These are phyloP conservation scores for Talaromyces ruber DNA, from an alignment of 495 filamentous ascomycete genomes.

Conservation along the genomic window DNA sequence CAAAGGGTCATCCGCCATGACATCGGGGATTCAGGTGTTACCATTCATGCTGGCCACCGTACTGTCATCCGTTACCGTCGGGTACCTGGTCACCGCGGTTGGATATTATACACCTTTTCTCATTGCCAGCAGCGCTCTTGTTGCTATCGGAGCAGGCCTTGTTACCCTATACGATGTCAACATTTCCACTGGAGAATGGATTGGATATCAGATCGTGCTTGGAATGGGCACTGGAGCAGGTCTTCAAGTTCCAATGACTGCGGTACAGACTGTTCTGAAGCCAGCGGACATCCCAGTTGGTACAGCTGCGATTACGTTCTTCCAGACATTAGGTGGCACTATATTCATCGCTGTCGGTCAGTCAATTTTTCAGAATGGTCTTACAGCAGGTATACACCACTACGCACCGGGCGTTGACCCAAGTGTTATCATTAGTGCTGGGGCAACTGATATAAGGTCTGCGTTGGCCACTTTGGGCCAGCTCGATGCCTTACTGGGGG, in stretches of 20 bases:
- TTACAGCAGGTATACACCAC: conserved; percentile 35
- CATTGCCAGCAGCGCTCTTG: conserved; percentile 9
- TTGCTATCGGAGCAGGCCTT: conserved; percentile 20
- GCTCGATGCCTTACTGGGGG: conserved; percentile 15
- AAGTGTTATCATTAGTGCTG: conserved; percentile 39
- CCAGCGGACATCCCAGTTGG: conserved; percentile 48
- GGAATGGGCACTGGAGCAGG: conserved; percentile 33
- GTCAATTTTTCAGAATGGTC: conserved; percentile 51
- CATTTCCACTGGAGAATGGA: conserved; percentile 15
- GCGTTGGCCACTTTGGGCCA: conserved; percentile 26
- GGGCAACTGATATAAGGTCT: conserved; percentile 47
- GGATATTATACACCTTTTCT: conserved; percentile 53
- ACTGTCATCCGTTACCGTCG: conserved; percentile 25
- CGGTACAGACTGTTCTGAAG: conserved; percentile 20
- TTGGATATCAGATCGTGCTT: conserved; percentile 26
- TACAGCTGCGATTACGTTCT: conserved; percentile 54
- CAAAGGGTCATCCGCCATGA: conserved; percentile 49
- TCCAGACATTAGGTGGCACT: conserved; percentile 60
- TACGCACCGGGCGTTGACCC: conserved; percentile 38
- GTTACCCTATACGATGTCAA: conserved; percentile 16
- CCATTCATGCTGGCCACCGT: conserved; percentile 29
- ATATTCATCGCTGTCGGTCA: conserved; percentile 59
- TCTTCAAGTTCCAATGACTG: conserved; percentile 34
- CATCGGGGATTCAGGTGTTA: conserved; percentile 44
- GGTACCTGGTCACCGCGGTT: conserved; percentile 43